These are phyloP conservation scores for Dendrostoma leiphaemia DNA, from an alignment of 2,329 filamentous ascomycete genomes.

Conservation along the genomic window DNA sequence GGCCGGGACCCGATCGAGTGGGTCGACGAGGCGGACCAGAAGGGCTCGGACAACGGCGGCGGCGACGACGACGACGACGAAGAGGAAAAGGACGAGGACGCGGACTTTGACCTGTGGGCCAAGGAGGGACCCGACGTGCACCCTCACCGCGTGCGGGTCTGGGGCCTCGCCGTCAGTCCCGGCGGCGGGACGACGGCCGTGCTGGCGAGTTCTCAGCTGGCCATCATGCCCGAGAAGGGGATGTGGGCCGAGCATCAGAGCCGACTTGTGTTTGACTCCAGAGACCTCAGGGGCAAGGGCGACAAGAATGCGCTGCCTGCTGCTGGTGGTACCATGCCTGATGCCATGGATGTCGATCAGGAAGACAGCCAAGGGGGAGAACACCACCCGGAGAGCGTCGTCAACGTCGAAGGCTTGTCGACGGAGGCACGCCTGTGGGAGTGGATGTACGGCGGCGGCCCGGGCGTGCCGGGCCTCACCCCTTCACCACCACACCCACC, in stretches of 20 bases:
- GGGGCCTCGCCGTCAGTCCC: slow-evolving; percentile 51
- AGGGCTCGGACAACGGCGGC: slow-evolving; percentile 23
- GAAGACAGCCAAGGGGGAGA: slow-evolving; percentile 4
- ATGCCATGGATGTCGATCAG: background rate
- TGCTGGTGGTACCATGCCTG: background rate
- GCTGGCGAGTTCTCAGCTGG: slow-evolving; percentile 48
- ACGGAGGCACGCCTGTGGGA: slow-evolving; percentile 57
- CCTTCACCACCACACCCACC: slow-evolving; percentile 6
- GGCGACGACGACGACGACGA: slow-evolving; percentile 29
- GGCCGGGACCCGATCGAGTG: slow-evolving; percentile 22
- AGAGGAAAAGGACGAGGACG: slow-evolving; percentile 31
- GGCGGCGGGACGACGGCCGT: slow-evolving; percentile 51
- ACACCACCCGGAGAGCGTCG: slow-evolving; percentile 9
- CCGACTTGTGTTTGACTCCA: slow-evolving; percentile 34
- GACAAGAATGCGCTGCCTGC: background rate
- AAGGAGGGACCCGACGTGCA: slow-evolving; percentile 40
- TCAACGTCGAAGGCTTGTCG: slow-evolving; percentile 33
- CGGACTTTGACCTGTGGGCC: slow-evolving; percentile 27
- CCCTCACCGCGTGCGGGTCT: slow-evolving; percentile 49
- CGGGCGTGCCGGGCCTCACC: slow-evolving; percentile 42
- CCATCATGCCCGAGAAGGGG: slow-evolving; percentile 44
- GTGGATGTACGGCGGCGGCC: slow-evolving; percentile 56
- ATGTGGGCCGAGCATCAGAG: slow-evolving; percentile 35
- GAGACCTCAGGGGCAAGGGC: background rate
- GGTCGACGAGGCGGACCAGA: slow-evolving; percentile 22